Evolutionary conservation across 2,329 filamentous ascomycete species (phyloP).

Genomic region (Scedosporium apiospermum): DNA sequence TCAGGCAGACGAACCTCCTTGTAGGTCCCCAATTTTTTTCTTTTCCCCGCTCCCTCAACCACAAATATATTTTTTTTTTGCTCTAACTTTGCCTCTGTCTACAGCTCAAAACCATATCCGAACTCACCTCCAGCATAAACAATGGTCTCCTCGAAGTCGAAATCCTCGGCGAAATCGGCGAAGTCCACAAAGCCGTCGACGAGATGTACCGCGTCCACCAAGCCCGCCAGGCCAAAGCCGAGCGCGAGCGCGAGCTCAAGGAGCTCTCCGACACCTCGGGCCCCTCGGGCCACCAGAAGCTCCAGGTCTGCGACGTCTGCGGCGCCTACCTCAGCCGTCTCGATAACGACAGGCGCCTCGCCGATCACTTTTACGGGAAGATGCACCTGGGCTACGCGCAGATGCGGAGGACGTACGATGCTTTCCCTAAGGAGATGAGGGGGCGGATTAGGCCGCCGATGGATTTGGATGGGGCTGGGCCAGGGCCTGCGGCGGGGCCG

Average conservation of each 20-base stretch:
- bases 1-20: constrained; percentile 83
- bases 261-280: constrained; percentile 84
- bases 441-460: constrained; percentile 49
- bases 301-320: constrained; percentile 97
- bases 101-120: constrained; percentile 70
- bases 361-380: constrained; percentile 98
- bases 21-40: constrained; percentile 24
- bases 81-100: constrained; percentile 9
- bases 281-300: constrained; percentile 89
- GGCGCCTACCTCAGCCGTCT: constrained; percentile 86
- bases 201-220: constrained; percentile 82
- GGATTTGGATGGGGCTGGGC: constrained; percentile 30
- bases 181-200: constrained; percentile 72
- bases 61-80: rapidly evolving
- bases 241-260: constrained; percentile 81
- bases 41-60: background rate
- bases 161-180: constrained; percentile 71
- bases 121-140: constrained; percentile 69
- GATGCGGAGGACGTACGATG: constrained; percentile 89
- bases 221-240: constrained; percentile 70
- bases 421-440: constrained; percentile 79
- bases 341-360: constrained; percentile 87
- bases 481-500: constrained; percentile 25
- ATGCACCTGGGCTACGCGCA: constrained; percentile 98
- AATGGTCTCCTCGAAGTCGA: constrained; percentile 78